A percentile compares a stretch with the other conserved stretches of the same genome.
Conservation (phyloP, 805 yeast species). For the Grigorovia yakushimaensis region DNA sequence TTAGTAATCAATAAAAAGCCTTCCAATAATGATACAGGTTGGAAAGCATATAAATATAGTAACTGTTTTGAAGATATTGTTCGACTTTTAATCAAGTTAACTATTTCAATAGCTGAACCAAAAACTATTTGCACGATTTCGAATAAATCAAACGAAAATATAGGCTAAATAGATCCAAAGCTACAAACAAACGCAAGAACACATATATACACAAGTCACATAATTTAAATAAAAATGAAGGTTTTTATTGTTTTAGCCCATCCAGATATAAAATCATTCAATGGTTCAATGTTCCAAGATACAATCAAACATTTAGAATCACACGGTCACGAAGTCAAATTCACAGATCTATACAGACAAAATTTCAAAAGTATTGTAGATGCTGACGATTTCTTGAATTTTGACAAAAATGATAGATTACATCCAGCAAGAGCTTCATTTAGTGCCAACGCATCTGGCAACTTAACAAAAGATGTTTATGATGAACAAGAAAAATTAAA, state of each 20-base stretch:
- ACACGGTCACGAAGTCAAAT: constrained; percentile 18
- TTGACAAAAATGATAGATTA: constrained; percentile 6
- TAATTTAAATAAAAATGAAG: constrained; percentile 1
- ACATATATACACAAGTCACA: too few relatives aligned
- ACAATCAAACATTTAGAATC: constrained; percentile 9
- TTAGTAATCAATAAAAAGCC: too few relatives aligned
- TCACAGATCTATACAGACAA: constrained; percentile 17
- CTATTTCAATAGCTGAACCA: too few relatives aligned
- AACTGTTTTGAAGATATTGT: too few relatives aligned
- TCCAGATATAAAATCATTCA: constrained; percentile 17
- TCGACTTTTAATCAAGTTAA: too few relatives aligned
- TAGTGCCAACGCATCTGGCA: constrained; percentile 5
- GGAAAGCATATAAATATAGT: too few relatives aligned
- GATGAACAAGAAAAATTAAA: constrained; percentile 18
- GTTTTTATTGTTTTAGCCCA: constrained; percentile 20
- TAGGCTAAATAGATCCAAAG: too few relatives aligned
- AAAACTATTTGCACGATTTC: too few relatives aligned
- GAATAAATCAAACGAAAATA: too few relatives aligned
- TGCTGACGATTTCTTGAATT: constrained; percentile 12
- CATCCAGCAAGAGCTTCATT: constrained; percentile 8
- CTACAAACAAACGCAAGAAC: too few relatives aligned
- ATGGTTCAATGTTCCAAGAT: constrained; percentile 11
- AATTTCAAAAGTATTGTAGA: constrained; percentile 17
- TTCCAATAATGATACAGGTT: too few relatives aligned
- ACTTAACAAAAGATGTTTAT: constrained; percentile 15